Evolutionary conservation across 306 rosid species (phyloP).

Genomic region (Leucaena leucocephala): DNA sequence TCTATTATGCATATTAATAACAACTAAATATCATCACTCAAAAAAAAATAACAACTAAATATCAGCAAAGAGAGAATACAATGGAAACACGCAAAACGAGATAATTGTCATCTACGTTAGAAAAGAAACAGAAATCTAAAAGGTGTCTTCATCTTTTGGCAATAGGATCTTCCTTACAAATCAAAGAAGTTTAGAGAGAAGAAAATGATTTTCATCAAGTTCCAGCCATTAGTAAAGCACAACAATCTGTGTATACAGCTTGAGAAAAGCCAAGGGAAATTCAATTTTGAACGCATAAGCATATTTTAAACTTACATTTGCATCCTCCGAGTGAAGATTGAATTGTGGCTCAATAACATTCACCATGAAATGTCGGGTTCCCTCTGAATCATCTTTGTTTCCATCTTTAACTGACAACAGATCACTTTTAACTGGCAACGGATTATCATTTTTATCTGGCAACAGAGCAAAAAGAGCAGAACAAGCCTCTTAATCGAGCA

Average conservation of each 20-base stretch:
- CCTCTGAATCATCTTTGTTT: conserved; percentile 57
- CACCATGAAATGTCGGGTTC: conserved; percentile 95
- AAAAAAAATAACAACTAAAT: background rate
- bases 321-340: conserved; percentile 96
- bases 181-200: background rate
- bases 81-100: background rate
- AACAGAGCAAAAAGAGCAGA: conserved; percentile 35
- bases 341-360: conserved; percentile 96
- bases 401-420: conserved; percentile 49
- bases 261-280: background rate
- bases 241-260: background rate
- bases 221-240: conserved; percentile 14
- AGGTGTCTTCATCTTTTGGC: background rate
- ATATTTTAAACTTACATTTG: conserved; percentile 68
- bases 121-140: conserved; percentile 14
- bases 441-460: conserved; percentile 50
- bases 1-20: background rate
- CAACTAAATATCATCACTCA: background rate
- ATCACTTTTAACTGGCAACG: conserved; percentile 49
- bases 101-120: background rate
- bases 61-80: background rate
- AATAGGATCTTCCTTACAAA: background rate
- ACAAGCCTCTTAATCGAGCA: conserved; percentile 41
- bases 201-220: conserved; percentile 17
- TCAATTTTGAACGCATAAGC: conserved; percentile 34